A percentile compares a stretch with the other conserved stretches of the same genome.
Conservation (phyloP, 768 basidiomycete genomes). For the Mycena galericulata region DNA sequence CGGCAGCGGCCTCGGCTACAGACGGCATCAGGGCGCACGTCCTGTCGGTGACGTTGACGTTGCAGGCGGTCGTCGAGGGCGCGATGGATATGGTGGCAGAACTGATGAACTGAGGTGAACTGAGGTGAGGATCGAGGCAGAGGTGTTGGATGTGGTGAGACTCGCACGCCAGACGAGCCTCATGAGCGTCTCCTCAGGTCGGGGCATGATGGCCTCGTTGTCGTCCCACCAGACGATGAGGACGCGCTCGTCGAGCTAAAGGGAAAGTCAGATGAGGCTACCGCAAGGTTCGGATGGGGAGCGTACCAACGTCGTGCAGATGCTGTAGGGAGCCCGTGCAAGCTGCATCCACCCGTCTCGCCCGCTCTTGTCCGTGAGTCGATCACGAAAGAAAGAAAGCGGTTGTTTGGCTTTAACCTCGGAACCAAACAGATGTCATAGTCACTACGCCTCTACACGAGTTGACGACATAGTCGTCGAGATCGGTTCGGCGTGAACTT, state of each 20-base stretch:
- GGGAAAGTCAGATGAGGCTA: conserved; percentile 26
- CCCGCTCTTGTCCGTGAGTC: too few relatives aligned
- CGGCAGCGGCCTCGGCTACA: conserved; percentile 37
- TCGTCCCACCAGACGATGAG: conserved; percentile 89
- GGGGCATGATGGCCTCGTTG: conserved; percentile 81
- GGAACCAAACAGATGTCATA: too few relatives aligned
- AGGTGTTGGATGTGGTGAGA: conserved; percentile 41
- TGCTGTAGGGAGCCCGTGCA: too few relatives aligned
- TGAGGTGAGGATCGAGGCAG: conserved; percentile 52
- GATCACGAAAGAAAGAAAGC: too few relatives aligned
- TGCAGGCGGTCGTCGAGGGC: conserved; percentile 62
- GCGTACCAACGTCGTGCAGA: too few relatives aligned
- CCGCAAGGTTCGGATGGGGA: conserved; percentile 7
- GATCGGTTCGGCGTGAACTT: too few relatives aligned
- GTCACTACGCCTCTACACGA: too few relatives aligned
- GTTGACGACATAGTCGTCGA: too few relatives aligned
- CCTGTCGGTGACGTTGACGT: conserved; percentile 62
- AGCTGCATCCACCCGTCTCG: too few relatives aligned
- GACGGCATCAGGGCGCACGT: conserved; percentile 33
- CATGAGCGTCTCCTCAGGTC: conserved; percentile 81
- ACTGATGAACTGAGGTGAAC: conserved; percentile 39
- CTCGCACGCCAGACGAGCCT: conserved; percentile 67
- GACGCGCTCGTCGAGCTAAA: conserved; percentile 86
- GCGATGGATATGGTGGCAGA: conserved; percentile 51
- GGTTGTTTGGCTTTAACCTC: too few relatives aligned